Evolutionary conservation across 2,329 filamentous ascomycete species (phyloP), one percentile per base, ranked within the genome.

Genomic region (Teratosphaeria gauchensis): DNA sequence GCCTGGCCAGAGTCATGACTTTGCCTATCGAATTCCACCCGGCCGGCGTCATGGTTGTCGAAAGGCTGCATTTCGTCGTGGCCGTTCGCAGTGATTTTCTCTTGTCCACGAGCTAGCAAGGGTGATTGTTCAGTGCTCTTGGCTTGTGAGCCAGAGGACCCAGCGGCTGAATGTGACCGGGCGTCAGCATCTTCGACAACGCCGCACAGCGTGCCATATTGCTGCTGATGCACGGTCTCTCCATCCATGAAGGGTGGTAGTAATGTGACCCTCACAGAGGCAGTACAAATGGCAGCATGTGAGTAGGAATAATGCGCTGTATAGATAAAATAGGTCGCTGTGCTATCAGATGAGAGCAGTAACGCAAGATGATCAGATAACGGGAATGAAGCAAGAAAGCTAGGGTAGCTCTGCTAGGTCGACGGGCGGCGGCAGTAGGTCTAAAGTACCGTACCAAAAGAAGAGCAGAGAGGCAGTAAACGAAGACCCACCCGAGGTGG

Each of bases 1-100:
- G 74, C 74, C 64, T 80, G 78, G 6, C 70, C 69, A 35, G 70
- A 69, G 2, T 63, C 64, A 55, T 63, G 58, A 54, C 66, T 67
- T 14, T 55, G 32, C 14, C 33, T 9, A 31, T 55, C 56, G 35
- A 35, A 54, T 6, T 51, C 31, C 11, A 14, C 11, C 4, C 33
- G 46, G n/a, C 28, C 56, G 16, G 14, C 4, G 11, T 19, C 30
- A 16, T 32, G 51, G 6, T 35, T 31, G 51, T 57, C 56, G 38
- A 57, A 57, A 14, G 56, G 56, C 24, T 30, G 9, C 56, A 57
- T 53, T 5, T 57, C 28, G 35, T 56, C 21, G 55, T 16, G 21
- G 3, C 16, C 42, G 42, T 24, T 21, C 4, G 42, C 4, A 2
- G 1, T 21, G 24, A 8, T 1, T 24, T 55, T 55, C 53, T 55